A percentile compares a stretch with the other conserved stretches of the same genome.
phyloP scores from a whole-genome alignment of 306 rosid genomes.

The Argentina anserina region DNA sequence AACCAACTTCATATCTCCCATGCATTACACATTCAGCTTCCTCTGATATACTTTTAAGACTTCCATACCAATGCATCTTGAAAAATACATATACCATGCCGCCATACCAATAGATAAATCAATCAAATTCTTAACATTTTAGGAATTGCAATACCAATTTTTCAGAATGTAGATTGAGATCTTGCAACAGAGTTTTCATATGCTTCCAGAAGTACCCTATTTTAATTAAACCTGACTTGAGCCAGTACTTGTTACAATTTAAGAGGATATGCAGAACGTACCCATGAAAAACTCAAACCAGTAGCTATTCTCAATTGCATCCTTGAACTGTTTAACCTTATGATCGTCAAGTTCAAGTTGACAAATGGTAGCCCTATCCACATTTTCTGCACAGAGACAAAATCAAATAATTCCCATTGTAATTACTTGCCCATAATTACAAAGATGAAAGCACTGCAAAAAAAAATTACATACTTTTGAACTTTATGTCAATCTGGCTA shows the following conservation, averaged over 20 bases:
- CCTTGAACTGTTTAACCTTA: slow-evolving; percentile 80
- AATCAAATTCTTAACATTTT: neutral
- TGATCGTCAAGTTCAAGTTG: slow-evolving; percentile 51
- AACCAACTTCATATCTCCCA: neutral
- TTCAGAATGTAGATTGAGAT: neutral
- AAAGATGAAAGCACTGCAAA: neutral
- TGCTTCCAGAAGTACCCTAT: slow-evolving; percentile 2
- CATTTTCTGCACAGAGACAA: slow-evolving; percentile 55
- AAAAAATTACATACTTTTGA: slow-evolving; percentile 47
- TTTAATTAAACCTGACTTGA: neutral
- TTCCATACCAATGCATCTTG: neutral
- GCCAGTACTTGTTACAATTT: neutral
- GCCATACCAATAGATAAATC: neutral
- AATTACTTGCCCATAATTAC: slow-evolving; percentile 10
- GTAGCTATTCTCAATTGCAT: slow-evolving; percentile 86
- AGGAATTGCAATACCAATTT: neutral
- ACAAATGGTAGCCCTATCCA: slow-evolving; percentile 68
- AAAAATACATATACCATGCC: neutral
- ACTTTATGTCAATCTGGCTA: slow-evolving; percentile 77
- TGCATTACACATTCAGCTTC: neutral
- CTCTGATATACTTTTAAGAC: neutral
- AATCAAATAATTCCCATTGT: slow-evolving; percentile 1
- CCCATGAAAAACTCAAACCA: slow-evolving; percentile 99
- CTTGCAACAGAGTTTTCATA: neutral
- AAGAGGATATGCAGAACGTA: slow-evolving; percentile 39